phyloP scores from a whole-genome alignment of 495 filamentous ascomycete genomes.

The Lichenothelia convexa region DNA sequence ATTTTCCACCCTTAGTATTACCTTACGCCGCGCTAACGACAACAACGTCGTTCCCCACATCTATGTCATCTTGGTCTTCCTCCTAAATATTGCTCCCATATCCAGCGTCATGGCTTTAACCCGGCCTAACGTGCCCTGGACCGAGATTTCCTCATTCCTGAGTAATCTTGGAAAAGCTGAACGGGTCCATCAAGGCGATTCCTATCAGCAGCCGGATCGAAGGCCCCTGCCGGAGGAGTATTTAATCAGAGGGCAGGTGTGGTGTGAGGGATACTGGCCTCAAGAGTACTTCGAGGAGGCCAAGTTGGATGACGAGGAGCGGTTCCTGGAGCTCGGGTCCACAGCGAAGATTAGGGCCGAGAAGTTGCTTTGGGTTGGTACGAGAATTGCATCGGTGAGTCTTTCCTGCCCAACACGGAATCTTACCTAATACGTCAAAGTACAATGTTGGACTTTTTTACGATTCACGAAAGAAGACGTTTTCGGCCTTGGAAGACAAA shows the following conservation, averaged over 20 bases:
- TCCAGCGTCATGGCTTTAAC: conserved; percentile 33
- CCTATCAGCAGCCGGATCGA: too few species aligned
- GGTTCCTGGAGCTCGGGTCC: conserved; percentile 48
- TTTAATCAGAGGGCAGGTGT: conserved; percentile 55
- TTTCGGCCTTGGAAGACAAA: too few species aligned
- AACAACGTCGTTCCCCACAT: conserved; percentile 45
- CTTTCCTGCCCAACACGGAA: too few species aligned
- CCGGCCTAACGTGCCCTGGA: conserved; percentile 49
- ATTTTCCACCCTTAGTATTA: conserved; percentile 31
- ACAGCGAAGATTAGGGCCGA: conserved; percentile 47
- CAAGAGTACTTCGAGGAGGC: conserved; percentile 47
- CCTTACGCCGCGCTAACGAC: conserved; percentile 42
- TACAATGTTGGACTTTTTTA: too few species aligned
- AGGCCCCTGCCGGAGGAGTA: conserved; percentile 76
- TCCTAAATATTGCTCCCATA: conserved; percentile 41
- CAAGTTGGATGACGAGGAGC: conserved; percentile 58
- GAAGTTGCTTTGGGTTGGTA: conserved; percentile 54
- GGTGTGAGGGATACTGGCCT: conserved; percentile 52
- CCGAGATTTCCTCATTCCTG: conserved; percentile 38
- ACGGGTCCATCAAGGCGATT: conserved; percentile 25
- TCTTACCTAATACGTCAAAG: too few species aligned
- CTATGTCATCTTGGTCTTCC: conserved; percentile 46
- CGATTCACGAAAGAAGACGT: too few species aligned
- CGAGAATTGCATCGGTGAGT: conserved; percentile 3
- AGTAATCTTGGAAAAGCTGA: conserved; percentile 39